Evolutionary conservation across 176 grass and related monocot species (phyloP), one percentile per base, ranked within the genome.

Genomic region (Oryza officinalis): DNA sequence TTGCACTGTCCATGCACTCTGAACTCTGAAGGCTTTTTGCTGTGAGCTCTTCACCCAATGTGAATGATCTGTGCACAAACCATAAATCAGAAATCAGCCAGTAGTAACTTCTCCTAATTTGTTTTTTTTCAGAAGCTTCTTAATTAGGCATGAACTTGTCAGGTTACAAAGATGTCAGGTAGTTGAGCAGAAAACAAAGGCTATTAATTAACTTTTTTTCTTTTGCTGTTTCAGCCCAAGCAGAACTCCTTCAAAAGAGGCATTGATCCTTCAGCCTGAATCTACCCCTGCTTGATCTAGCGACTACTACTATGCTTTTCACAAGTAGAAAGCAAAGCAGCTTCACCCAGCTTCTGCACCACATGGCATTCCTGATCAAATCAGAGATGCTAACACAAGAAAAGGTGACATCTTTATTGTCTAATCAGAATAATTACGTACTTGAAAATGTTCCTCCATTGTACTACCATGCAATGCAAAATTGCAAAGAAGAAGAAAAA

Each of bases 201-300:
- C 23, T n/a, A 14, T 17, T 31, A 71, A 28, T 32, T 14, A 37
- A 28, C 23, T 26, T 35, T 27, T 17, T 35, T 49, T n/a, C n/a
- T 35, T 71, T 71, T 38, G 23, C 41, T 13, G 23, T 27, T 54
- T 27, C 17, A 52, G 78, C 4, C 10, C 71, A 64, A 64, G 22
- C 78, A 82, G 65, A 27, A 15, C 13, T 8, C 45, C 54, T 31
- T 17, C 31, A 64, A 74, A 74, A 72, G 54, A 46, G 45, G 7
- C 77, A 40, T 27, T 72, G 54, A 20, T 13, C 33, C 71, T 43
- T 61, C 77, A 41, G 40, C 17, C 64, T 3, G 71, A 80, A 81
- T 52, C 44, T 83, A 79, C 14, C n/a, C 20, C 64, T 75, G 20
- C 31, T 20, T 71, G 65, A 50, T 71, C 50, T 82, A 72, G 44